phyloP scores from a whole-genome alignment of 73 alveolate species.

The Effrenium voratum region DNA sequence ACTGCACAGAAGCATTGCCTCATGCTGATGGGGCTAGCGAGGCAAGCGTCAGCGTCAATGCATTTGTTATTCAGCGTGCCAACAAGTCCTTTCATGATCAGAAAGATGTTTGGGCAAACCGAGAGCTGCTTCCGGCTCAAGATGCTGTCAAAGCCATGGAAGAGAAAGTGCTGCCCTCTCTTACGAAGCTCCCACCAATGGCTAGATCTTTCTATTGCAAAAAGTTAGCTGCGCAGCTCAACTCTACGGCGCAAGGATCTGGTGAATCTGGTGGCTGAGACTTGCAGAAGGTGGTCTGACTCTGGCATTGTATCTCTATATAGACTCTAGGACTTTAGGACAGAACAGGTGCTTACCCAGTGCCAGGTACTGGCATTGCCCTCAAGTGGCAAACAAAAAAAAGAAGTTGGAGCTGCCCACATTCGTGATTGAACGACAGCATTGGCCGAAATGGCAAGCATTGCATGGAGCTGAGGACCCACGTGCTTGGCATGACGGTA shows the following conservation, averaged over 20 bases:
- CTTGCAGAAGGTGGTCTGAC: neutral
- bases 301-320: neutral
- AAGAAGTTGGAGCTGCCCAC: neutral
- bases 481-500: no score
- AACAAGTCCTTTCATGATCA: conserved; percentile 7
- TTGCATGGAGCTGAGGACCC: no score
- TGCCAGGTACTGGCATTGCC: neutral
- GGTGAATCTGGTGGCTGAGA: neutral
- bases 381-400: neutral
- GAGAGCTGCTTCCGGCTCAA: conserved; percentile 64
- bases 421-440: neutral
- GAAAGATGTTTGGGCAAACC: conserved; percentile 77
- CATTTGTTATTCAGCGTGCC: conserved; percentile 4
- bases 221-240: conserved; percentile 31
- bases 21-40: neutral
- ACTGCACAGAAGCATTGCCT: conserved; percentile 47
- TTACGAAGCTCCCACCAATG: neutral
- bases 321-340: neutral
- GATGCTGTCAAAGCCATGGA: conserved; percentile 37
- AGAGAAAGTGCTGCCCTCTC: conserved; percentile 24
- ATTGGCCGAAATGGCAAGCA: neutral
- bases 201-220: conserved; percentile 49
- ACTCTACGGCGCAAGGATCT: neutral
- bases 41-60: conserved; percentile 46
- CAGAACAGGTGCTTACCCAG: neutral